A percentile compares a stretch with the other conserved stretches of the same genome.
Conservation (phyloP, 257 asterid species). For the Solanum rostratum region DNA sequence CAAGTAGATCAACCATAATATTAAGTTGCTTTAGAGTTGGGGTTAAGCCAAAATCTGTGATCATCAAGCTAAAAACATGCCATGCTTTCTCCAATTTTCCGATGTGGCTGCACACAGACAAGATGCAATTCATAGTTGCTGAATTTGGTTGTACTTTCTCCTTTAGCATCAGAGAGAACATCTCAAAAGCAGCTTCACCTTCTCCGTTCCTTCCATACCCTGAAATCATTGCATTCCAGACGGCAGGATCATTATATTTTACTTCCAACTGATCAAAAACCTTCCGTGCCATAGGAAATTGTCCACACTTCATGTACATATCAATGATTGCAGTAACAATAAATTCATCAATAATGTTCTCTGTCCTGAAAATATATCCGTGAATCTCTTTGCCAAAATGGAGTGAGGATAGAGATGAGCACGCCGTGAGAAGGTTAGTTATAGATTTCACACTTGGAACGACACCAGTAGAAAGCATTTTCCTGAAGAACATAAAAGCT, state of each 20-base stretch:
- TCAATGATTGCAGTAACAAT: conserved; percentile 67
- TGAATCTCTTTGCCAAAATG: conserved; percentile 54
- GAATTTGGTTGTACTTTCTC: conserved; percentile 52
- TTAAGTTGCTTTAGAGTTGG: conserved; percentile 58
- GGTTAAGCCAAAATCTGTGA: conserved; percentile 30
- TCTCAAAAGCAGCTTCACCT: conserved; percentile 49
- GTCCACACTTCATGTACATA: conserved; percentile 88
- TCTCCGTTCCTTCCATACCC: conserved; percentile 74
- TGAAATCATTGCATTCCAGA: conserved; percentile 92
- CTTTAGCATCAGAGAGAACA: conserved; percentile 47
- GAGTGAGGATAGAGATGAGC: conserved; percentile 39
- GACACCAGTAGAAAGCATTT: conserved; percentile 40
- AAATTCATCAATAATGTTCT: conserved; percentile 25
- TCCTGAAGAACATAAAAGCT: conserved; percentile 56
- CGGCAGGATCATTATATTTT: conserved; percentile 57
- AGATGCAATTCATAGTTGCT: conserved; percentile 62
- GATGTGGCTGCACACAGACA: conserved; percentile 59
- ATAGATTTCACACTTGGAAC: conserved; percentile 35
- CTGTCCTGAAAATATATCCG: conserved; percentile 43
- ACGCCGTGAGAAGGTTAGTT: conserved; percentile 59
- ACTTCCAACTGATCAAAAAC: conserved; percentile 35
- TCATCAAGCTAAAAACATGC: conserved; percentile 45
- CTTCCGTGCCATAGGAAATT: conserved; percentile 24
- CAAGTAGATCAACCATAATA: conserved; percentile 59
- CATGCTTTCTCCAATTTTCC: conserved; percentile 57